Base-by-base conservation (phyloP, 129 eudicot species). In the Centaurea solstitialis region DNA sequence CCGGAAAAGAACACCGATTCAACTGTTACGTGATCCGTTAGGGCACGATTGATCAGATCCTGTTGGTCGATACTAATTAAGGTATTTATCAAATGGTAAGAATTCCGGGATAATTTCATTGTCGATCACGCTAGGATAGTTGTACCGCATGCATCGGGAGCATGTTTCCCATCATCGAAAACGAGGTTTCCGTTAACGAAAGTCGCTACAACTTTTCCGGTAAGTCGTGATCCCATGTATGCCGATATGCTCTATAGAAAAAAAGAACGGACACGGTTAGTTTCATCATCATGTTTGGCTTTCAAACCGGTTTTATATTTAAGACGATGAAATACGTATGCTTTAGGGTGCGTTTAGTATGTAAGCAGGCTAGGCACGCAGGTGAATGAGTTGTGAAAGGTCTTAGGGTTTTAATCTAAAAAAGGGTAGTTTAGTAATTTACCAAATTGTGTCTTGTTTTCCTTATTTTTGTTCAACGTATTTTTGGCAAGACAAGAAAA, bases 121-220 rank as follows among this genome's bases (percentile, higher is more conserved):
- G 15, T 62, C n/a, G 39, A 87, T 87, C 79, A 87, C 71, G 97
- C 91, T 67, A 93, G 87, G 76, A 96, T 89, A 18, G 89, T 81
- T 72, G 77, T 82, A 17, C 97, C 99, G 77, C 99, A 96, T 40
- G 99, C 97, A 69, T 80, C 81, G 30, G 87, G 82, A 76, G 98
- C 93, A 62, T 93, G 98, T 62, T 93, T 85, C 76, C 91, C 97
- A 9, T 89, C 89, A 38, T 79, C 84, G 64, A 62, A 96, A 5
- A 96, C 97, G 6, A 93, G 85, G 76, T 96, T 96, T 71, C 99
- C 99, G 33, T 91, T 79, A 20, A 93, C 90, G 45, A 93, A 89
- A 28, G 99, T 96, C 22, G 97, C 93, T 68, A 96, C 26, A 77
- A 96, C 92, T 77, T 91, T 96, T 66, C 99, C 99, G 0, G 84